Evolutionary conservation across 495 filamentous ascomycete genomes (phyloP).

Genomic region (Aspergillus nidulans): DNA sequence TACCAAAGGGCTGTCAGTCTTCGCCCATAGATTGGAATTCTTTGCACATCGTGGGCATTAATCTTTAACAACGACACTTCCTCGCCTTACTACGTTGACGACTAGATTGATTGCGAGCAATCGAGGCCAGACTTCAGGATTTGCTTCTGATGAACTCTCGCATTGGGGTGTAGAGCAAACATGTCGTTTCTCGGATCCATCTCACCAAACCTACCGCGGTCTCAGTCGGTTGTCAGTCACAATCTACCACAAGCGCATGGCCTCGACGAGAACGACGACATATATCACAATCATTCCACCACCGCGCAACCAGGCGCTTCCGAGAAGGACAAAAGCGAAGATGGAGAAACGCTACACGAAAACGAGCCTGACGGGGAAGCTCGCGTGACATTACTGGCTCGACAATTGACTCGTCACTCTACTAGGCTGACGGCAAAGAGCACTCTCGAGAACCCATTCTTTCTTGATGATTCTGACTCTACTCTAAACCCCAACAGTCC

Average conservation of each 20-base stretch:
- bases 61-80: too few relatives aligned
- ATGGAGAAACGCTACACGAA: constrained; percentile 15
- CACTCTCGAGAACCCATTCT: constrained; percentile 18
- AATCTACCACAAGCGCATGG: constrained; percentile 8
- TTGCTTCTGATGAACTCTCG: neutral
- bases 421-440: constrained; percentile 16
- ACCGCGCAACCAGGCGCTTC: neutral
- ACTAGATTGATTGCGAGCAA: too few relatives aligned
- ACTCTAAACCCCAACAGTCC: constrained; percentile 25
- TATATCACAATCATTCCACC: neutral
- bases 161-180: neutral
- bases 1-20: neutral
- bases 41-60: neutral
- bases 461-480: constrained; percentile 17
- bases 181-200: constrained; percentile 17
- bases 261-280: neutral
- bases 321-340: constrained; percentile 16
- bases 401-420: constrained; percentile 20
- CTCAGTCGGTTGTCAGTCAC: constrained; percentile 20
- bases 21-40: neutral
- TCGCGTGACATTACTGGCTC: constrained; percentile 13
- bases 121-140: too few relatives aligned
- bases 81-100: too few relatives aligned
- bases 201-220: constrained; percentile 9
- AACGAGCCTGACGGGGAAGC: constrained; percentile 12